A percentile compares a stretch with the other conserved stretches of the same genome.
Conservation (phyloP, 2,329 filamentous ascomycete genomes). For the Cadophora gregata region DNA sequence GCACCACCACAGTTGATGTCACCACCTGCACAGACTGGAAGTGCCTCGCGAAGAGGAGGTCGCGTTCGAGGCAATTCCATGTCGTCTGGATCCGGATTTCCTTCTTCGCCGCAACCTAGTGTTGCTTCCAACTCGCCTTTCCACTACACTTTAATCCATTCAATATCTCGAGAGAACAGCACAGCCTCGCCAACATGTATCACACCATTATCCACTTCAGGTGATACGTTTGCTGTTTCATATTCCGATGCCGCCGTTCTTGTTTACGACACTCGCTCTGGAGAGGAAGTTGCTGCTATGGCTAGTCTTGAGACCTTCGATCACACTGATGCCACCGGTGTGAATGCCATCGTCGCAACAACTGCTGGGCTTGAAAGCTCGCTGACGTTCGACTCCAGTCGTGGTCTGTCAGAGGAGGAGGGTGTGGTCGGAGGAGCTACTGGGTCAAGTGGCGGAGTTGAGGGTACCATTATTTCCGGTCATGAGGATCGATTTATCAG, state of each 20-base stretch:
- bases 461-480: slow-evolving; percentile 93
- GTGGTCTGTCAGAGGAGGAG: slow-evolving; percentile 71
- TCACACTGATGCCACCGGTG: slow-evolving; percentile 78
- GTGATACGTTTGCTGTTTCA: slow-evolving; percentile 90
- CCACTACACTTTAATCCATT: slow-evolving; percentile 85
- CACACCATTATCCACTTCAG: slow-evolving; percentile 80
- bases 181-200: slow-evolving; percentile 88
- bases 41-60: slow-evolving; percentile 69
- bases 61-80: slow-evolving; percentile 90
- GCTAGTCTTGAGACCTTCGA: slow-evolving; percentile 94
- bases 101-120: slow-evolving; percentile 87
- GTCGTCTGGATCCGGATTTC: slow-evolving; percentile 91
- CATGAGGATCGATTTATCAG: slow-evolving; percentile 96
- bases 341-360: slow-evolving; percentile 90
- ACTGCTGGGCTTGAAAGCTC: slow-evolving; percentile 77
- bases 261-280: slow-evolving; percentile 89
- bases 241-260: slow-evolving; percentile 90
- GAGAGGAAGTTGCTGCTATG: slow-evolving; percentile 88
- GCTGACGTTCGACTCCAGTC: slow-evolving; percentile 64
- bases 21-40: slow-evolving; percentile 66
- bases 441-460: slow-evolving; percentile 76
- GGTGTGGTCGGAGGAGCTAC: slow-evolving; percentile 83
- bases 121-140: slow-evolving; percentile 86
- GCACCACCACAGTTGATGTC: slow-evolving; percentile 86
- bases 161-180: slow-evolving; percentile 73